Percentiles rank a stretch among this genome's conserved stretches.
Evolutionary conservation across 768 basidiomycete species (phyloP).

Genomic region (Russula griseocarnosa): DNA sequence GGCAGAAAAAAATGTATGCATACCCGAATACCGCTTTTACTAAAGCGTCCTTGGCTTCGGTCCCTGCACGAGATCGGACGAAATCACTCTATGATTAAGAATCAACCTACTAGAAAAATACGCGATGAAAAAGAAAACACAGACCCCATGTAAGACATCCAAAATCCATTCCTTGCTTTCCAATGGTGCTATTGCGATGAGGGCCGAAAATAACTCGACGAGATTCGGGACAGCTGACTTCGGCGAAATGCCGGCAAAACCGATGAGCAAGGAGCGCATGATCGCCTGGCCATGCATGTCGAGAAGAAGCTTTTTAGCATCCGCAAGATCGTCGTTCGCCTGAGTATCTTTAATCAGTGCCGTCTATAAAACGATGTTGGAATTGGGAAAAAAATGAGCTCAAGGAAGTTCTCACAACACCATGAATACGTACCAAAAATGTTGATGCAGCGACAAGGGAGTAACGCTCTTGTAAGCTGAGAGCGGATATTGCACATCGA

Average conservation of each 20-base stretch:
- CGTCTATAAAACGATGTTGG: constrained; percentile 40
- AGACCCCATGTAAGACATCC: constrained; percentile 63
- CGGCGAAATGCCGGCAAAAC: constrained; percentile 82
- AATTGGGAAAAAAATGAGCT: background rate
- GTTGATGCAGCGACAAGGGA: constrained; percentile 77
- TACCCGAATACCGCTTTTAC: constrained; percentile 68
- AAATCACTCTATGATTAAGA: constrained; percentile 58
- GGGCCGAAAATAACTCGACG: constrained; percentile 70
- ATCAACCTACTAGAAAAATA: background rate
- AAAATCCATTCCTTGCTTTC: constrained; percentile 67
- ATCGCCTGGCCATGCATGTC: constrained; percentile 57
- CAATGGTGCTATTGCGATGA: constrained; percentile 54
- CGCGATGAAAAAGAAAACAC: constrained; percentile 13
- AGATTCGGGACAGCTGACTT: constrained; percentile 79
- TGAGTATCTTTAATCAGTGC: constrained; percentile 65
- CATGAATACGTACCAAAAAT: constrained; percentile 62
- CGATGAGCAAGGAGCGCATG: constrained; percentile 68
- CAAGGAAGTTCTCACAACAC: background rate
- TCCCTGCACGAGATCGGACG: constrained; percentile 63
- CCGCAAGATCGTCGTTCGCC: constrained; percentile 54
- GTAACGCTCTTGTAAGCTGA: constrained; percentile 78
- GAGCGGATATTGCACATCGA: constrained; percentile 60
- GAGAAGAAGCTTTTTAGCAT: constrained; percentile 51
- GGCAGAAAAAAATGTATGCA: constrained; percentile 27
- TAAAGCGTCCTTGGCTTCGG: constrained; percentile 75